Evolutionary conservation across 352 stramenopile species (phyloP).

Genomic region (Sclerospora graminicola): DNA sequence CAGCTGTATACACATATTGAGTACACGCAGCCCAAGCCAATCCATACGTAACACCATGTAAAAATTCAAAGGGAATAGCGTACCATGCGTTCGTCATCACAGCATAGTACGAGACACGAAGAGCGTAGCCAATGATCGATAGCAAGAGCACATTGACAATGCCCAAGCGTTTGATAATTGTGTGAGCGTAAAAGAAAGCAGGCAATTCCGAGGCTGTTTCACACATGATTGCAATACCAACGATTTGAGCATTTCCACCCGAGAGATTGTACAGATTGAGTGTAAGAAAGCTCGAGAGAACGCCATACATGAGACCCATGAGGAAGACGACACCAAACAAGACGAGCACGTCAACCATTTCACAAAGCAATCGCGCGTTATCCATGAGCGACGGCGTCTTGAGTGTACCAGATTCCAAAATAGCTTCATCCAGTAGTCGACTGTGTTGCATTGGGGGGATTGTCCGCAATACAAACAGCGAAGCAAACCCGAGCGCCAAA

Average conservation of each 20-base stretch:
- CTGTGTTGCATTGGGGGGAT: conserved; percentile 43
- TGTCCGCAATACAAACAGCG: conserved; percentile 48
- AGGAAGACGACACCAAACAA: conserved; percentile 65
- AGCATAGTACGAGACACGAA: conserved; percentile 62
- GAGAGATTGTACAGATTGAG: conserved; percentile 79
- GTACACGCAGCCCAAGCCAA: conserved; percentile 65
- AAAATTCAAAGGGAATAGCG: conserved; percentile 71
- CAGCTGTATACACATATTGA: conserved; percentile 61
- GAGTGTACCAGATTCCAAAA: conserved; percentile 9
- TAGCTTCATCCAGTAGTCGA: conserved; percentile 11
- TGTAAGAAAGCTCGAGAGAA: conserved; percentile 76
- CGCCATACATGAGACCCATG: conserved; percentile 74
- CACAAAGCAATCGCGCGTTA: conserved; percentile 19
- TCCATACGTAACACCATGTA: conserved; percentile 67
- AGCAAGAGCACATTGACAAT: conserved; percentile 65
- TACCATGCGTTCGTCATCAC: conserved; percentile 73
- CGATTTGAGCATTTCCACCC: conserved; percentile 55
- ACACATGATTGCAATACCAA: conserved; percentile 71
- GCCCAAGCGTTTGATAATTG: conserved; percentile 56
- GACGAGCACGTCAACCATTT: conserved; percentile 51
- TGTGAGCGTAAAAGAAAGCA: conserved; percentile 72
- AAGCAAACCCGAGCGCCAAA: conserved; percentile 34
- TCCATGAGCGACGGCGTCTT: conserved; percentile 35
- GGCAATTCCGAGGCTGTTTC: conserved; percentile 73
- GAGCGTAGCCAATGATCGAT: conserved; percentile 55